Evolutionary conservation across 2,329 filamentous ascomycete species (phyloP).

Genomic region (Aspergillus aculeatinus): DNA sequence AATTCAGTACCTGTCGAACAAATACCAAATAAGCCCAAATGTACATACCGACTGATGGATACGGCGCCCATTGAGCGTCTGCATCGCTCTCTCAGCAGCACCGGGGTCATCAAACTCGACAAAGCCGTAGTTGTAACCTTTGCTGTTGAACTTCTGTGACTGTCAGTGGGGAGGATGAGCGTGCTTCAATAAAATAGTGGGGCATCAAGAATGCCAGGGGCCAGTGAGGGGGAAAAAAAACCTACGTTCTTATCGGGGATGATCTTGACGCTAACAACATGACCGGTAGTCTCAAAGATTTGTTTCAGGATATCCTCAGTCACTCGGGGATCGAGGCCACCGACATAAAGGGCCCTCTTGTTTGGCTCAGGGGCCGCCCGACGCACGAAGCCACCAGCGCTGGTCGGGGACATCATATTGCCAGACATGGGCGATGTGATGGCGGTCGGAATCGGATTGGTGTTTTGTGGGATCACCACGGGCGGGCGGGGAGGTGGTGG

Average conservation of each 20-base stretch:
- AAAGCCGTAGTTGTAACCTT: constrained; percentile 98
- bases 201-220: neutral
- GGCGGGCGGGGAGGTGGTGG: constrained; percentile 83
- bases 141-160: constrained; percentile 61
- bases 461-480: constrained; percentile 89
- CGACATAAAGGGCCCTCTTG: constrained; percentile 95
- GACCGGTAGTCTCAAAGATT: constrained; percentile 97
- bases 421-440: constrained; percentile 84
- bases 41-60: constrained; percentile 86
- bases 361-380: constrained; percentile 96
- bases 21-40: neutral
- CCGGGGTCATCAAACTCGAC: constrained; percentile 98
- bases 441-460: constrained; percentile 88
- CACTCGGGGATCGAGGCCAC: constrained; percentile 89
- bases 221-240: constrained; percentile 25
- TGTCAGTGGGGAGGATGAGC: constrained; percentile 17
- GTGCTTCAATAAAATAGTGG: neutral
- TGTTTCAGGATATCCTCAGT: constrained; percentile 95
- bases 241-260: constrained; percentile 99
- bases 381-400: constrained; percentile 75
- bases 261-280: constrained; percentile 98
- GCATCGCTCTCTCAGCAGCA: constrained; percentile 94
- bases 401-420: constrained; percentile 79
- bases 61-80: constrained; percentile 89
- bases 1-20: neutral